A percentile compares a stretch with the other conserved stretches of the same genome.
phyloP scores from a whole-genome alignment of 192 early-diverging fungal species.

The Coemansia sp. region DNA sequence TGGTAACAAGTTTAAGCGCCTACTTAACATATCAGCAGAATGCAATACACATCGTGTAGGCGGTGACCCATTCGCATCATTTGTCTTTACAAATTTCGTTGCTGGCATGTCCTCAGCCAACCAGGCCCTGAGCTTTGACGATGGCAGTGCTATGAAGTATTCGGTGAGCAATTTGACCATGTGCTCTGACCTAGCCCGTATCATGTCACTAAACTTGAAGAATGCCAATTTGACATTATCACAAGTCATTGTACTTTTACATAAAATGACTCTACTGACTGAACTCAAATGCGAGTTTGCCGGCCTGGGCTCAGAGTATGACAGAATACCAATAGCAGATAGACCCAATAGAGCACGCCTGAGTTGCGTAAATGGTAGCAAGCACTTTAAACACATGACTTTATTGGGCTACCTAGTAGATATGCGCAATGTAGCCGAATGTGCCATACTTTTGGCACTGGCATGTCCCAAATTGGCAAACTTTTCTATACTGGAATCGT shows the following conservation, averaged over 20 bases:
- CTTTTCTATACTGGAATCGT: not conserved
- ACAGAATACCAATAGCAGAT: not conserved
- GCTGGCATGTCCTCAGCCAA: slow-evolving; percentile 6
- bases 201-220: slow-evolving; percentile 9
- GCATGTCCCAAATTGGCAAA: slow-evolving; percentile 10
- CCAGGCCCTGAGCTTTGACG: slow-evolving; percentile 8
- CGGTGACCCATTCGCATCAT: not conserved
- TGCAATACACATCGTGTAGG: not conserved
- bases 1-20: slow-evolving; percentile 7
- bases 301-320: slow-evolving; percentile 2
- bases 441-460: slow-evolving; percentile 7
- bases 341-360: not conserved
- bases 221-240: slow-evolving; percentile 6
- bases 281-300: slow-evolving; percentile 15
- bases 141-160: slow-evolving; percentile 2
- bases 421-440: slow-evolving; percentile 9
- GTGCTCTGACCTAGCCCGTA: slow-evolving; percentile 12
- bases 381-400: slow-evolving; percentile 8
- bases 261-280: slow-evolving; percentile 9
- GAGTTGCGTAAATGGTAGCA: not conserved
- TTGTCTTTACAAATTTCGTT: slow-evolving; percentile 6
- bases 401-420: slow-evolving; percentile 5
- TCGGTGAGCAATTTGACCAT: slow-evolving; percentile 5
- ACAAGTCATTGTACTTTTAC: not conserved
- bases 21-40: slow-evolving; percentile 7